These are phyloP conservation scores for Penicillium flavigenum DNA, from an alignment of 495 filamentous ascomycete genomes.

Conservation along the genomic window DNA sequence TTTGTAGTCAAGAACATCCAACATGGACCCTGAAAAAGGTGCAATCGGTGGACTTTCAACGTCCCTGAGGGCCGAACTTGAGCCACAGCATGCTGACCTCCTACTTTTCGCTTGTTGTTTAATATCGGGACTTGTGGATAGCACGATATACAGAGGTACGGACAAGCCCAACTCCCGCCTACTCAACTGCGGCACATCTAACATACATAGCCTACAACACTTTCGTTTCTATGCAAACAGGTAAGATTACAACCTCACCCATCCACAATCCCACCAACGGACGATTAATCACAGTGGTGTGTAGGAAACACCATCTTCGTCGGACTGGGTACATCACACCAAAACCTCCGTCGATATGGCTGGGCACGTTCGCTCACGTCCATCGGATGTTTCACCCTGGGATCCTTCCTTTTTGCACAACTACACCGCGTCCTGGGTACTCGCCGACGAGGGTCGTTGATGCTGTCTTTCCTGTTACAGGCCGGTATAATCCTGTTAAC, in stretches of 20 bases:
- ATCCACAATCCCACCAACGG: background rate
- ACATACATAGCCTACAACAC: slow-evolving; percentile 47
- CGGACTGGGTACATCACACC: slow-evolving; percentile 56
- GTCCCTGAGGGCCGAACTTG: slow-evolving; percentile 36
- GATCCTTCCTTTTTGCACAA: slow-evolving; percentile 47
- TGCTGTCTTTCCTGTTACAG: slow-evolving; percentile 56
- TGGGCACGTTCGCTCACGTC: slow-evolving; percentile 59
- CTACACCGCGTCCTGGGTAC: slow-evolving; percentile 32
- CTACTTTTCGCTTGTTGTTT: slow-evolving; percentile 51
- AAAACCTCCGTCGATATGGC: slow-evolving; percentile 50
- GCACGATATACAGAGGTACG: slow-evolving; percentile 49
- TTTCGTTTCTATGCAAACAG: slow-evolving; percentile 58
- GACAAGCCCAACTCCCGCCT: background rate
- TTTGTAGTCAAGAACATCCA: background rate
- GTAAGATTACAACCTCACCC: slow-evolving; percentile 22
- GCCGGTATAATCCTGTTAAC: slow-evolving; percentile 53
- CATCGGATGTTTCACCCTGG: slow-evolving; percentile 52
- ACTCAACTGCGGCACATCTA: background rate
- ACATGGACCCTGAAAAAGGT: slow-evolving; percentile 13
- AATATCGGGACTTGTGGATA: slow-evolving; percentile 50
- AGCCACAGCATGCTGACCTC: slow-evolving; percentile 39
- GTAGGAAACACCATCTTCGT: slow-evolving; percentile 62
- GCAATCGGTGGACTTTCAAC: slow-evolving; percentile 8
- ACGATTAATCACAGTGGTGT: background rate
- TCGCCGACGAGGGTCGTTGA: slow-evolving; percentile 47